Evolutionary conservation across 495 filamentous ascomycete species (phyloP), one percentile per base, ranked within the genome.

Genomic region (Penicillium canariense): DNA sequence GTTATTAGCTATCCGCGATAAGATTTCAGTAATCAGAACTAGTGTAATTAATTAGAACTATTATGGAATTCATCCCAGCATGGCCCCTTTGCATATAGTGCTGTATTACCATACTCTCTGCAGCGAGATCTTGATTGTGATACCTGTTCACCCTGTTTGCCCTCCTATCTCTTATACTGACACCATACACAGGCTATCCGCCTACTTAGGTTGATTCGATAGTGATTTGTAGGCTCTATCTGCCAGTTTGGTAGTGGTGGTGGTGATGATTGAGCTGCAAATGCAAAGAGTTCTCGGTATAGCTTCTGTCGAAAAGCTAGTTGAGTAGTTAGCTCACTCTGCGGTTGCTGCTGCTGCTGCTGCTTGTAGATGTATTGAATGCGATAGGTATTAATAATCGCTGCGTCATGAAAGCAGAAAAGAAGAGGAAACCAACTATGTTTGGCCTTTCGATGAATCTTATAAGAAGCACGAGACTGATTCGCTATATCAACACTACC

Each of bases 11-110:
- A 39, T 20, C 9, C 20, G 20, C 48, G 10, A 18, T 39, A 40
- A 50, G 11, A 20, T 2, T 39, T 28, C 18, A 28, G 32, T 50
- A 50, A 48, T 48, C 27, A 32, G 46, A 48, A 48, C 6, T 6
- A 6, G 30, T 39, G 35, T 39, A 39, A 39, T 40, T 28, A 50
- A 50, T 50, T 40, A 27, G 32, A 38, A 11, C 48, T 39, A 28
- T 28, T 2, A 20, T 39, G 35, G 35, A 39, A 39, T 39, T 39
- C 35, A 40, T 23, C 15, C 31, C 48, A 50, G 40, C 32, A 50
- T 40, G 17, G 48, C 17, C 34, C 31, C 28, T 50, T 39, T 17
- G 35, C 18, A 50, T n/a, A 50, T 50, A 50, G 32, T n/a, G 48
- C 32, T 10, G 40, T 27, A 35, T 48, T 32, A 23, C 46, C 27